Evolutionary conservation across 2,329 filamentous ascomycete species (phyloP).

Genomic region (Zalaria obscura): DNA sequence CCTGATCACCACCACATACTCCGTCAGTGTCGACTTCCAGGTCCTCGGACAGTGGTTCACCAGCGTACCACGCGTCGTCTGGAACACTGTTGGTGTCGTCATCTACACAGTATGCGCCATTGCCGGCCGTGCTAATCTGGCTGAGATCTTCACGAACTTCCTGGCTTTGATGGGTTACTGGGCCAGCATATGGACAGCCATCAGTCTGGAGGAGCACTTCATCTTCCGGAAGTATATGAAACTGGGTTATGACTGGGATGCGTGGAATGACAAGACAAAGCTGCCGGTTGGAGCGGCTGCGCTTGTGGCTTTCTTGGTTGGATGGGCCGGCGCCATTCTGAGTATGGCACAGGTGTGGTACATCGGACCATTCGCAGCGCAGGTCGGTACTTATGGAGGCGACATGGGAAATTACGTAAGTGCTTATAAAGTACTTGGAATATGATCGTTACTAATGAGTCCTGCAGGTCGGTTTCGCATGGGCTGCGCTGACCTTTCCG

Average conservation of each 20-base stretch:
- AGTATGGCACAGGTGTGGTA: constrained; percentile 61
- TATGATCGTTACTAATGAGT: constrained; percentile 29
- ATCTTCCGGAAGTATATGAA: constrained; percentile 40
- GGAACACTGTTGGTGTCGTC: constrained; percentile 48
- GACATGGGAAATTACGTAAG: constrained; percentile 29
- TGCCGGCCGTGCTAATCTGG: constrained; percentile 45
- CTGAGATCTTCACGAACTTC: constrained; percentile 55
- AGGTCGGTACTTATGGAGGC: constrained; percentile 43
- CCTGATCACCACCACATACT: constrained; percentile 50
- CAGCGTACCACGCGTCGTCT: constrained; percentile 46
- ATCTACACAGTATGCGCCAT: constrained; percentile 52
- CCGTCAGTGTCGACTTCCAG: constrained; percentile 53
- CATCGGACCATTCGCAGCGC: constrained; percentile 45
- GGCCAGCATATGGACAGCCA: constrained; percentile 51
- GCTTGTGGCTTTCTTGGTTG: constrained; percentile 44
- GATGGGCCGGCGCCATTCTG: constrained; percentile 43
- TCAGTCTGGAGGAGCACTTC: constrained; percentile 46
- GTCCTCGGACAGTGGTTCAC: constrained; percentile 46
- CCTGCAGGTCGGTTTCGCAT: constrained; percentile 45
- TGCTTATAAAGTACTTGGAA: neutral
- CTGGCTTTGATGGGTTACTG: constrained; percentile 59
- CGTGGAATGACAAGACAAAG: constrained; percentile 44
- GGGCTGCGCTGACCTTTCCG: constrained; percentile 43
- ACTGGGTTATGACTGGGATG: constrained; percentile 42
- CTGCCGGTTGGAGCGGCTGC: constrained; percentile 50